Conservation (phyloP, 139 green algal genomes). For the Auxenochlorella protothecoides region DNA sequence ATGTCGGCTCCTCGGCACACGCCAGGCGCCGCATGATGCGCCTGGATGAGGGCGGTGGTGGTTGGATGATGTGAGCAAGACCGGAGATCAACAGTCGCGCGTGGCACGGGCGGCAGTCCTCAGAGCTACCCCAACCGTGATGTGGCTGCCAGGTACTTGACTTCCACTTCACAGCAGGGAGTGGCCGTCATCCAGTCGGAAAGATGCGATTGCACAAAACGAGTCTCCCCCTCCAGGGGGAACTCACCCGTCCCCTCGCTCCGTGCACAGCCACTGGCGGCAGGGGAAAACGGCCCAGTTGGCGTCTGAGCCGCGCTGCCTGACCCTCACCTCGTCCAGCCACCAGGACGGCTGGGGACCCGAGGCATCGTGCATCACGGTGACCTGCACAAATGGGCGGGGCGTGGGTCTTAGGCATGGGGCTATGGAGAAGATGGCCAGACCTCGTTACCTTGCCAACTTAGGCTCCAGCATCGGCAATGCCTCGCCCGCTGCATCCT, state of each 20-base stretch:
- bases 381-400: conserved; percentile 16
- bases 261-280: conserved; percentile 47
- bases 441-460: conserved; percentile 1
- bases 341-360: conserved; percentile 53
- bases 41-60: too few species aligned
- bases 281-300: conserved; percentile 43
- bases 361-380: conserved; percentile 58
- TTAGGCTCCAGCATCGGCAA: too few species aligned
- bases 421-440: not conserved
- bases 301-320: conserved; percentile 23
- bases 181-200: not conserved
- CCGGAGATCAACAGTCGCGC: too few species aligned
- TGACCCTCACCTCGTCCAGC: conserved; percentile 48
- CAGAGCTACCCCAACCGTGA: too few species aligned
- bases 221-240: conserved; percentile 31
- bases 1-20: too few species aligned
- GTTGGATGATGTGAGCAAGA: too few species aligned
- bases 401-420: too few species aligned
- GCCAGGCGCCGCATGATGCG: too few species aligned
- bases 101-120: too few species aligned
- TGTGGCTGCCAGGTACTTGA: too few species aligned
- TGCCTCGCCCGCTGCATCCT: too few species aligned
- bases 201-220: not conserved
- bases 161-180: conserved; percentile 5
- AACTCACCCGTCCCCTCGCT: conserved; percentile 40